Evolutionary conservation across 2,329 filamentous ascomycete genomes (phyloP).

Genomic region (Cladosporium sp.): DNA sequence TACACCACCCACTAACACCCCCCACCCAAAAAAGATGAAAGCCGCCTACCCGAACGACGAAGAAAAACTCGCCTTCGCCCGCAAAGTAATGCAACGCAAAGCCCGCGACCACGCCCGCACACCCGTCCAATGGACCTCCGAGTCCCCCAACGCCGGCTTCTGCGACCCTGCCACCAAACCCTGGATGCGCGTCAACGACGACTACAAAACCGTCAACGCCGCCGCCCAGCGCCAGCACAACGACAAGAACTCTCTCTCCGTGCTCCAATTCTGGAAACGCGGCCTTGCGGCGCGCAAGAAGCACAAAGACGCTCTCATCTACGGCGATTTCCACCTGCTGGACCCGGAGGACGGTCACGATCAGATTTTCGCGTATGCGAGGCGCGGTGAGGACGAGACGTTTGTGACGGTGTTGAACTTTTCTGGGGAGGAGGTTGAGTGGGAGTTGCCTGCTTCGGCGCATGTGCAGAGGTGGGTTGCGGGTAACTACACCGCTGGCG

Average conservation of each 20-base stretch:
- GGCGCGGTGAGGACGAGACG: conserved; percentile 30
- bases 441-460: conserved; percentile 37
- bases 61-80: conserved; percentile 47
- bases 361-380: conserved; percentile 55
- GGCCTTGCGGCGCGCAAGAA: conserved; percentile 57
- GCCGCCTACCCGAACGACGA: conserved; percentile 39
- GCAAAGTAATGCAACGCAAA: conserved; percentile 57
- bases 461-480: conserved; percentile 38
- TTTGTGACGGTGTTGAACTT: conserved; percentile 41
- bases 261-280: conserved; percentile 63
- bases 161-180: conserved; percentile 52
- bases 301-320: conserved; percentile 60
- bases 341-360: conserved; percentile 49
- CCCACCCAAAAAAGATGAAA: conserved; percentile 33
- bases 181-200: conserved; percentile 63
- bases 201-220: conserved; percentile 58
- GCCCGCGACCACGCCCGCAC: conserved; percentile 67
- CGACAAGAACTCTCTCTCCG: conserved; percentile 42
- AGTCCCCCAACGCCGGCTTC: conserved; percentile 61
- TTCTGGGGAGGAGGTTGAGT: conserved; percentile 33
- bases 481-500: conserved; percentile 34
- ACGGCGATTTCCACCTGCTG: conserved; percentile 58
- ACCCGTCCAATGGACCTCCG: conserved; percentile 65
- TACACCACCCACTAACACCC: conserved; percentile 10
- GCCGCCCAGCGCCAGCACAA: conserved; percentile 48